These are phyloP conservation scores for Melastoma candidum DNA, from an alignment of 441 rosid genomes.

Conservation along the genomic window DNA sequence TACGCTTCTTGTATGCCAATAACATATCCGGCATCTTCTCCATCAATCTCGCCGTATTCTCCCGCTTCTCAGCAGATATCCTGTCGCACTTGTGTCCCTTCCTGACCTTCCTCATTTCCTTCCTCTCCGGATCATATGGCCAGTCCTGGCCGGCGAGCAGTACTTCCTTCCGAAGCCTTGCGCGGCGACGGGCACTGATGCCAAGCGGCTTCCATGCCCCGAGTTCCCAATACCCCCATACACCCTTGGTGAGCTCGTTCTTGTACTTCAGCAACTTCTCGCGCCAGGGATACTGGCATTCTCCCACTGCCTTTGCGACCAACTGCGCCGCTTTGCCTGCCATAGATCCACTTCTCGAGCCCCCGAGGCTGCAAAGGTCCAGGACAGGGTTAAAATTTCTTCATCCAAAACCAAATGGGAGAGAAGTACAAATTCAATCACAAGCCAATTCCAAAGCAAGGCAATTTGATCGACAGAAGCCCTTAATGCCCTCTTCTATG, in stretches of 20 bases:
- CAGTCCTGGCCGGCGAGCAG: constrained; percentile 67
- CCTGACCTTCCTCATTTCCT: constrained; percentile 65
- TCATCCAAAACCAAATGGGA: too few species aligned
- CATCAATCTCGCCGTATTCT: constrained; percentile 67
- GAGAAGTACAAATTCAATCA: too few species aligned
- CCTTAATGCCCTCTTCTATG: too few species aligned
- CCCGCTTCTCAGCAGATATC: constrained; percentile 57
- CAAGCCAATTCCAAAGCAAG: too few species aligned
- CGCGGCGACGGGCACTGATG: constrained; percentile 73
- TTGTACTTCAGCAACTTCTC: constrained; percentile 67
- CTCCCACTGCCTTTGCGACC: constrained; percentile 40
- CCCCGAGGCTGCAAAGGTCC: not conserved
- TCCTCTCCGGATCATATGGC: constrained; percentile 84
- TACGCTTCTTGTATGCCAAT: constrained; percentile 74
- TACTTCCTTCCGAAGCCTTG: constrained; percentile 82
- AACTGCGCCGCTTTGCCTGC: constrained; percentile 64
- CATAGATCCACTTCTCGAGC: constrained; percentile 26
- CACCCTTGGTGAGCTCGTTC: constrained; percentile 70
- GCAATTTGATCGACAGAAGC: too few species aligned
- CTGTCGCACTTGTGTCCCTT: constrained; percentile 85
- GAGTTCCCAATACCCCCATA: constrained; percentile 84
- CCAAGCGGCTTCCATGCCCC: constrained; percentile 86
- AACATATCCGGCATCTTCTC: constrained; percentile 75
- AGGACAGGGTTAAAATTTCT: too few species aligned
- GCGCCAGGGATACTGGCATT: constrained; percentile 70